Evolutionary conservation across 306 rosid genomes (phyloP).

Genomic region (Notholithocarpus densiflorus): DNA sequence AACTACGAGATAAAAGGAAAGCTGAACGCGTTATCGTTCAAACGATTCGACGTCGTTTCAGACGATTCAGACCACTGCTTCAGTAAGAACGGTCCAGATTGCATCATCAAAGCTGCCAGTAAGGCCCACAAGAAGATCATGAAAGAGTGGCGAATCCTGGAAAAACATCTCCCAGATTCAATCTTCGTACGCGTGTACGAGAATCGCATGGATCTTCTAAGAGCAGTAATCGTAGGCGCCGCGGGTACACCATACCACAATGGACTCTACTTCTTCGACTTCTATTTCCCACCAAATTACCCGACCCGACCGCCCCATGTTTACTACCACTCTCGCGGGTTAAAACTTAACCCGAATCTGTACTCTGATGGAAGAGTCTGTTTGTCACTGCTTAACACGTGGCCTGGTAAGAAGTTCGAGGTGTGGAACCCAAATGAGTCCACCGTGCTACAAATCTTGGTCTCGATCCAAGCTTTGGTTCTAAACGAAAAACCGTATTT

Average conservation of each 20-base stretch:
- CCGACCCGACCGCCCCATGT: slow-evolving; percentile 42
- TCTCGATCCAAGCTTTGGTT: slow-evolving; percentile 60
- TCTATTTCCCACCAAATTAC: slow-evolving; percentile 31
- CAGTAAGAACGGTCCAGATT: neutral
- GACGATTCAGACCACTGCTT: slow-evolving; percentile 42
- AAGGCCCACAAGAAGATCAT: slow-evolving; percentile 30
- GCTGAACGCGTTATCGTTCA: slow-evolving; percentile 5
- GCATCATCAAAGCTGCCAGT: neutral
- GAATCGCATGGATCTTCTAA: slow-evolving; percentile 30
- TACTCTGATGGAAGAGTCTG: slow-evolving; percentile 33
- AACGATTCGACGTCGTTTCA: slow-evolving; percentile 38
- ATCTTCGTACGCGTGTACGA: slow-evolving; percentile 52
- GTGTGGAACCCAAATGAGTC: slow-evolving; percentile 44
- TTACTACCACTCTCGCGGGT: slow-evolving; percentile 37
- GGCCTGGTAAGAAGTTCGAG: slow-evolving; percentile 22
- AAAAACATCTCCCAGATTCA: slow-evolving; percentile 43
- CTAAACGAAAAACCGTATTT: slow-evolving; percentile 48
- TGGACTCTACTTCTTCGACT: slow-evolving; percentile 53
- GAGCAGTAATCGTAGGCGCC: slow-evolving; percentile 48
- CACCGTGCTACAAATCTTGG: slow-evolving; percentile 45
- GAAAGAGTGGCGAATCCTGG: slow-evolving; percentile 53
- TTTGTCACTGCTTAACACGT: slow-evolving; percentile 58
- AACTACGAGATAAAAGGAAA: neutral
- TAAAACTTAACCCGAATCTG: slow-evolving; percentile 38
- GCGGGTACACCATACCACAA: slow-evolving; percentile 65